These are phyloP conservation scores for Backusella morwellensis DNA, from an alignment of 192 early-diverging fungal genomes.

Conservation along the genomic window DNA sequence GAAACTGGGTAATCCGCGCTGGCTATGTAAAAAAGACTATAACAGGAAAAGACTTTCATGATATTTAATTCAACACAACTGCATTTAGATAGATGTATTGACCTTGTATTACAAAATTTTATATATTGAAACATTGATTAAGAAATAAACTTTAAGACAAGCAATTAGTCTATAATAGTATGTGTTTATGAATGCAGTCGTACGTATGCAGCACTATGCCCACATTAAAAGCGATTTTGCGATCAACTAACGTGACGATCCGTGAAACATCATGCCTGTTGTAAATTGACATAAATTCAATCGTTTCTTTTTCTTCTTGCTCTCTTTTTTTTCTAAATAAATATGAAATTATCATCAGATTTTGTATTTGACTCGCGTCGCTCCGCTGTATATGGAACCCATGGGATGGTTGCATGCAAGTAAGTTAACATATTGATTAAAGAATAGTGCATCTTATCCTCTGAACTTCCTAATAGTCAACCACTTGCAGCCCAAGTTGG, in stretches of 20 bases:
- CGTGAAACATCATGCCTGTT: too few relatives aligned
- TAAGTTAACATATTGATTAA: neutral
- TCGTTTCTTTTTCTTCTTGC: neutral
- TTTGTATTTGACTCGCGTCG: neutral
- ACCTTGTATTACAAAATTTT: too few relatives aligned
- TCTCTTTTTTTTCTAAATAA: neutral
- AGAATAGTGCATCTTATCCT: neutral
- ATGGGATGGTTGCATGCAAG: slow-evolving; percentile 44
- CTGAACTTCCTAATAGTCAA: slow-evolving; percentile 44
- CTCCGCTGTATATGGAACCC: neutral
- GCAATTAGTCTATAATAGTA: too few relatives aligned
- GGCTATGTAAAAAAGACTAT: slow-evolving; percentile 75
- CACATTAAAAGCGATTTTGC: too few relatives aligned
- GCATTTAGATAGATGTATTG: neutral
- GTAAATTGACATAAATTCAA: neutral
- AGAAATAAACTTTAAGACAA: too few relatives aligned
- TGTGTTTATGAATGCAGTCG: too few relatives aligned
- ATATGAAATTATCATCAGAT: neutral
- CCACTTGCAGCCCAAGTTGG: slow-evolving; percentile 70
- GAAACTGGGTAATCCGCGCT: slow-evolving; percentile 89
- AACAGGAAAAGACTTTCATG: slow-evolving; percentile 75
- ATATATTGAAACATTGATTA: too few relatives aligned
- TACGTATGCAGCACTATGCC: too few relatives aligned
- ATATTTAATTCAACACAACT: neutral
- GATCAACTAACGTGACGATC: too few relatives aligned